These are phyloP conservation scores for Hevea brasiliensis DNA, from an alignment of 345 rosid genomes.

Conservation along the genomic window DNA sequence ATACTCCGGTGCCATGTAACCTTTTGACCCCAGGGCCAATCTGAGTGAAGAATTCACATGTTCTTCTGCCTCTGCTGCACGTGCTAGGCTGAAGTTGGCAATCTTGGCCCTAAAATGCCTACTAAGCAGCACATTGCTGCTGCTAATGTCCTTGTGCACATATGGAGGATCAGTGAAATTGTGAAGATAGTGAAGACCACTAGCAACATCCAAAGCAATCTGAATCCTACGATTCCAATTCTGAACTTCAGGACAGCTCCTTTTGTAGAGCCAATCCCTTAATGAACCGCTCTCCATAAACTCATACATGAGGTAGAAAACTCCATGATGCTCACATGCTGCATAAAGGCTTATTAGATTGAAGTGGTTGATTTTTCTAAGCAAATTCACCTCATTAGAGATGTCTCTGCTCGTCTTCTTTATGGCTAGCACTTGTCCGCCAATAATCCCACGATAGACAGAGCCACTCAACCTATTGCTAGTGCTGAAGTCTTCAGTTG, in stretches of 20 bases:
- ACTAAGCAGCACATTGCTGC: constrained; percentile 39
- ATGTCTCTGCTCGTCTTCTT: constrained; percentile 37
- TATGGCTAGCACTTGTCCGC: constrained; percentile 32
- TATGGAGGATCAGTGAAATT: constrained; percentile 41
- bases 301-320: constrained; percentile 45
- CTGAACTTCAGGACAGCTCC: constrained; percentile 11
- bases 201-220: constrained; percentile 49
- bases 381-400: constrained; percentile 40
- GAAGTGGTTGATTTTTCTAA: constrained; percentile 44
- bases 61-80: constrained; percentile 33
- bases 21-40: constrained; percentile 33
- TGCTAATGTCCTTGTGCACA: constrained; percentile 46
- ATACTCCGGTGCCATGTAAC: constrained; percentile 49
- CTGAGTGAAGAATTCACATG: constrained; percentile 19
- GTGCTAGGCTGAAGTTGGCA: constrained; percentile 40
- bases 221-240: constrained; percentile 38
- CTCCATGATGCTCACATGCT: constrained; percentile 32
- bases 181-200: constrained; percentile 51
- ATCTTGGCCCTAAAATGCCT: constrained; percentile 43
- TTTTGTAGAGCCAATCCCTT: constrained; percentile 35
- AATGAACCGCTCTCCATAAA: constrained; percentile 40
- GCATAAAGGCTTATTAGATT: constrained; percentile 42
- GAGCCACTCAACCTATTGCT: constrained; percentile 27
- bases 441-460: constrained; percentile 30
- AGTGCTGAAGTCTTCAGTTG: constrained; percentile 37